Base-by-base conservation (phyloP, 371 early-diverging fungal species). In the Mortierella sp. region DNA sequence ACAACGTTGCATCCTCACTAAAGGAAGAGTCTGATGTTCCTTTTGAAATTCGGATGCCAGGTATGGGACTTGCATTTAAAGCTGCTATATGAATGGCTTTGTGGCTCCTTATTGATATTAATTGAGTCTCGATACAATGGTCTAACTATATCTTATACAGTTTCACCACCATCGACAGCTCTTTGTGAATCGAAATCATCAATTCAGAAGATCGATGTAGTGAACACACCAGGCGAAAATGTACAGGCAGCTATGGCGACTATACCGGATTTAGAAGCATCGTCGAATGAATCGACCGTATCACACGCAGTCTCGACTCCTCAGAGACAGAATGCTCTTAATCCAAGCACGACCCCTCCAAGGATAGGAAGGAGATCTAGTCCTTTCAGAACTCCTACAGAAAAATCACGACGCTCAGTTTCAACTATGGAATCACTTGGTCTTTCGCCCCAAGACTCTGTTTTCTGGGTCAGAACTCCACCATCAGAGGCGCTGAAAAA, bases 401-500 rank as follows among this genome's bases (percentile, higher is more conserved):
- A 57, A 54, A 67, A 67, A 37, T 60, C 72, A 12, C 49, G 55
- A 19, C 58, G 42, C 2, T 43, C 67, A 10, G 1, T 31, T 32
- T 62, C 70, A 12, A 62, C 72, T 15, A 63, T 70, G 19, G 76
- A 76, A 26, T 75, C 76, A 0, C 76, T 75, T 31, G 76, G 76
- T 34, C 61, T 71, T 13, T 78, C 72, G 1, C 78, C 73, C 22
- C 65, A 78, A 43, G 73, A 72, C 53, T 76, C 78, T 28, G 73
- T 78, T 15, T 78, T 72, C 62, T 78, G 78, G 78, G 72, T 64
- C 15, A 68, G 65, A 29, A 78, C 78, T n/a, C 78, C 78, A n/a
- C 78, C 78, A 2, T 65, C 65, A 3, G 78, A 78, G 59, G 73
- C 78, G 12, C 65, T 72, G 32, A 78, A 78, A 43, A 72, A 58